These are phyloP conservation scores for Metschnikowia corniflorae DNA, from an alignment of 805 yeast genomes.

Conservation along the genomic window DNA sequence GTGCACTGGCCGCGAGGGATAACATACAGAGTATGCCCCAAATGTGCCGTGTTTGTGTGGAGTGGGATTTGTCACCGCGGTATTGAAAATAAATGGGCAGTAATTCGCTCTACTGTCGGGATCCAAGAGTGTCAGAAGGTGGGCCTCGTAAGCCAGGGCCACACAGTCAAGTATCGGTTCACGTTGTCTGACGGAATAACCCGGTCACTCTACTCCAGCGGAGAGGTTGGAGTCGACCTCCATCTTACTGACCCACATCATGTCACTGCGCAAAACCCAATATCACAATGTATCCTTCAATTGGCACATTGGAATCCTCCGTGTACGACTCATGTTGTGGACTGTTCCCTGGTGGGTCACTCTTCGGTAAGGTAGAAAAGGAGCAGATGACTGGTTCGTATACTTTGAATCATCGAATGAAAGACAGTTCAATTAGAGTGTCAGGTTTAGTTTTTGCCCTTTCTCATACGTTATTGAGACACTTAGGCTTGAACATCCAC, in stretches of 20 bases:
- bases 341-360: conserved; percentile 47
- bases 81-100: conserved; percentile 24
- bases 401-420: conserved; percentile 25
- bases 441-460: conserved; percentile 44
- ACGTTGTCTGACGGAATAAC: conserved; percentile 50
- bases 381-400: conserved; percentile 25
- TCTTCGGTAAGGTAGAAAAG: conserved; percentile 35
- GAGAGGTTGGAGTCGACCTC: conserved; percentile 31
- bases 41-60: conserved; percentile 76
- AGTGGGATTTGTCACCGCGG: conserved; percentile 73
- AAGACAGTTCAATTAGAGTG: conserved; percentile 26
- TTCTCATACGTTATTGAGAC: conserved; percentile 66
- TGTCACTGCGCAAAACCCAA: conserved; percentile 23
- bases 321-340: conserved; percentile 64
- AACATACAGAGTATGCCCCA: conserved; percentile 45
- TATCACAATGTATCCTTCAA: conserved; percentile 47
- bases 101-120: conserved; percentile 59
- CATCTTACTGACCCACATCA: conserved; percentile 30
- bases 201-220: conserved; percentile 67
- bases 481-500: conserved; percentile 78
- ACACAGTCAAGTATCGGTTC: conserved; percentile 50
- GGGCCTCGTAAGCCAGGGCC: conserved; percentile 24
- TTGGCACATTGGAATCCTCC: conserved; percentile 47
- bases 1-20: conserved; percentile 60
- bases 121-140: conserved; percentile 45